These are phyloP conservation scores for Chlamydomonas schloesseri DNA, from an alignment of 139 green algal species.

Conservation along the genomic window DNA sequence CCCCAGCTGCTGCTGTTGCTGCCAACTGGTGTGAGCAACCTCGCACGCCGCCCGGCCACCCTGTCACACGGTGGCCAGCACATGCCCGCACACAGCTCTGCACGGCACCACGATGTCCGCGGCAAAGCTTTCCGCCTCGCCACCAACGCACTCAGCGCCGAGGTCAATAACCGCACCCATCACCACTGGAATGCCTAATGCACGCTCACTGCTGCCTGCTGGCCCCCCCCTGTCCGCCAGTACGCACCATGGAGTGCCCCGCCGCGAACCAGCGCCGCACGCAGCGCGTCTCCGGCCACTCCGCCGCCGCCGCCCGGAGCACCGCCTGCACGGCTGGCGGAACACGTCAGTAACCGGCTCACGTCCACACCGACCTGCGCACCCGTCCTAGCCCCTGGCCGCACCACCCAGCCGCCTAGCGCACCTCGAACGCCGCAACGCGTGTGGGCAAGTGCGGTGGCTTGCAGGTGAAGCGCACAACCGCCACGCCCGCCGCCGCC, in stretches of 20 bases:
- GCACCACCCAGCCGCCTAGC: no score
- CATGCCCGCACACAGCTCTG: no score
- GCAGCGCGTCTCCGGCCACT: neutral
- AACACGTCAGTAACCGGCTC: no score
- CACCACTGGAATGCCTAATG: no score
- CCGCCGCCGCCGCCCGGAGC: neutral
- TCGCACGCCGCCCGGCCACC: neutral
- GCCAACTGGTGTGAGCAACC: neutral
- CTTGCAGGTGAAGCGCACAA: slow-evolving; percentile 56
- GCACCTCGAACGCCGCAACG: slow-evolving; percentile 32
- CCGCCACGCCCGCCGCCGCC: slow-evolving; percentile 22
- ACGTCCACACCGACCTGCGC: no score
- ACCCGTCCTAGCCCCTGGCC: no score
- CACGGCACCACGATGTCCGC: no score
- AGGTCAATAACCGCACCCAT: no score
- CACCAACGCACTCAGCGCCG: no score
- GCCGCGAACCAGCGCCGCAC: slow-evolving; percentile 33
- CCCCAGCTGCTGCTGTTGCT: neutral
- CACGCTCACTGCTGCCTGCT: no score
- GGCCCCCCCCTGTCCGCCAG: neutral
- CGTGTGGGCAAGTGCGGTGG: slow-evolving; percentile 45
- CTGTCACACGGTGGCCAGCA: neutral
- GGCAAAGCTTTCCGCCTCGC: no score
- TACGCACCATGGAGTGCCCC: slow-evolving; percentile 58
- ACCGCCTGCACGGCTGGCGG: slow-evolving; percentile 30